These are phyloP conservation scores for Dorcoceras hygrometricum DNA, from an alignment of 257 asterid genomes.

Conservation along the genomic window DNA sequence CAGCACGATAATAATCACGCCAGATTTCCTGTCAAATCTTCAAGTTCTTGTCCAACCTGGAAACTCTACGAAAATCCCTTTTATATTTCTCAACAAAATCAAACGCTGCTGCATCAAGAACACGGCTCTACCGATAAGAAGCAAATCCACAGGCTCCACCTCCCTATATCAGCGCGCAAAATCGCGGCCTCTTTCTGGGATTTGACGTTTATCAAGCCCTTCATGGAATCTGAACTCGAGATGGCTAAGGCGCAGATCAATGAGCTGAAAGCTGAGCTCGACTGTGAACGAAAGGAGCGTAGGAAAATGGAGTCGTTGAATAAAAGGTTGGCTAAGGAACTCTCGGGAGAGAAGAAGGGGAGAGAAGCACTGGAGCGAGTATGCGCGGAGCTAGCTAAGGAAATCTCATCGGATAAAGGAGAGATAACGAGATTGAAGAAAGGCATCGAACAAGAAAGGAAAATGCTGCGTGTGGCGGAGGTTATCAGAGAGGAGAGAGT, in stretches of 20 bases:
- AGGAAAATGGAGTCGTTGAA: slow-evolving; percentile 46
- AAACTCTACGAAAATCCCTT: slow-evolving; percentile 82
- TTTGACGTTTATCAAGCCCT: slow-evolving; percentile 54
- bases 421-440: slow-evolving; percentile 43
- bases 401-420: slow-evolving; percentile 36
- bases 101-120: slow-evolving; percentile 11
- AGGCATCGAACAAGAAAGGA: slow-evolving; percentile 71
- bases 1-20: slow-evolving; percentile 25
- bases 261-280: slow-evolving; percentile 44
- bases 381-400: slow-evolving; percentile 49
- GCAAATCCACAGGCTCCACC: slow-evolving; percentile 66
- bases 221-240: slow-evolving; percentile 68
- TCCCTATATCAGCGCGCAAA: slow-evolving; percentile 65
- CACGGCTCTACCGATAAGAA: slow-evolving; percentile 20
- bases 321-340: slow-evolving; percentile 43
- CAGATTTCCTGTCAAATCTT: slow-evolving; percentile 31
- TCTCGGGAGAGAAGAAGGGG: slow-evolving; percentile 51
- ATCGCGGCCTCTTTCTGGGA: slow-evolving; percentile 79
- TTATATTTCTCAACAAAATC: slow-evolving; percentile 35
- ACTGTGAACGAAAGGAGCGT: slow-evolving; percentile 43
- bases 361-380: slow-evolving; percentile 51
- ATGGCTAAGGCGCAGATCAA: slow-evolving; percentile 43
- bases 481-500: slow-evolving; percentile 80
- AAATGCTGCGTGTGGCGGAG: slow-evolving; percentile 79
- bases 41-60: slow-evolving; percentile 54